Base-by-base conservation (phyloP, 2,329 filamentous ascomycete species). In the Apiospora kogelbergensis region DNA sequence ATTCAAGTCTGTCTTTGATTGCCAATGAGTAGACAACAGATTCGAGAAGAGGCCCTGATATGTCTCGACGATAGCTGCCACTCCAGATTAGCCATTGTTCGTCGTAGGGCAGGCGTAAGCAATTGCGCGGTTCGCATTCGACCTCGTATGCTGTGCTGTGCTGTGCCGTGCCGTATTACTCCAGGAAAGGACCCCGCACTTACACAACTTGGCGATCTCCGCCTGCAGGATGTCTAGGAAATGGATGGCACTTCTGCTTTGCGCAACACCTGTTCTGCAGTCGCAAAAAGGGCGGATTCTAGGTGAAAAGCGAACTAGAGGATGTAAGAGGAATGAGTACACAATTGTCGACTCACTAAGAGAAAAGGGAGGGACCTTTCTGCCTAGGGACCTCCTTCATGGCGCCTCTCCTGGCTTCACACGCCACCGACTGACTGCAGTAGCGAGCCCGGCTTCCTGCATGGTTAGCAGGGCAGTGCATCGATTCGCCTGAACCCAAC, bases 131-230 rank as follows among this genome's bases (percentile, higher is more conserved):
- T 37, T 30, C 9, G 26, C 53, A 60, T 60, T 37, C 20, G 30
- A 37, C 13, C 9, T 26, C 46, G 46, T 53, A 53, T 26, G 46
- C 46, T 53, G 22, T 33, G 48, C 46, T 53, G 22, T 33, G 48
- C 40, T 17, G 24, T 53, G 48, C 46, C 30, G 26, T 57, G 46
- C 24, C 24, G 46, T 46, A 30, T 17, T 33, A 57, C 26, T 60
- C 53, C 53, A 60, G 53, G 53, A 26, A 33, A 60, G 53, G 53
- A 60, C 53, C 63, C 63, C 63, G 63, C 63, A 65, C 63, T 65
- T 65, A 65, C 63, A 65, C 63, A 65, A n/a, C 63, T 65, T 42
- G 63, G 63, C 63, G 24, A 44, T 11, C 40, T 37, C 53, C 37
- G 53, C 53, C 53, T 22, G 17, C 30, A 60, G 17, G 17, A 60